Base-by-base conservation (phyloP, 1,139 yeast genomes). In the Suhomyces taliae region DNA sequence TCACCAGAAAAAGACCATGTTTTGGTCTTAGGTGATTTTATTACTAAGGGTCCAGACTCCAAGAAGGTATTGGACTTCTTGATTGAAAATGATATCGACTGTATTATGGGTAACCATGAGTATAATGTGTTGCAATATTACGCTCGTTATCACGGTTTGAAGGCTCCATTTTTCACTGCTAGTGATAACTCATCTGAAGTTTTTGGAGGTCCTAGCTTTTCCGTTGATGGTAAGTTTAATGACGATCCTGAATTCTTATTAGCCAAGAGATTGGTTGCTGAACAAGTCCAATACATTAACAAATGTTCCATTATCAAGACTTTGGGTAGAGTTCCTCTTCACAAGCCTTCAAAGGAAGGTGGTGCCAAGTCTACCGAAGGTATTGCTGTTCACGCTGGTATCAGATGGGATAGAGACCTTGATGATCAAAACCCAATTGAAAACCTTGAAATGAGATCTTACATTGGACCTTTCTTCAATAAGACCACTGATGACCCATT, bases 91-190 rank as follows among this genome's bases (percentile, higher is more conserved):
- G 67, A 78, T 5, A 77, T 87, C 14, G 82, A 81, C 43, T 90
- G 96, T 63, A 82, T 91, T 3, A 69, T 95, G 52, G 98, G 98
- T 0, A 91, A 91, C 69, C 97, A 91, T 64, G 98, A 91, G 62
- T 76, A 83, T 55, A 82, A 80, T 52, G 77, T 85, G 14, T 59
- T 87, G 53, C 74, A 79, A 46, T 67, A 82, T 58, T 87, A 87
- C 58, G 81, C 87, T 1, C 72, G 70, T 41, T 78, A 74, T 57
- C 89, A 83, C 57, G 74, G 79, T 6, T 65, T 84, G 37, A 67
- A 63, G 4, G 56, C 63, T 15, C 79, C 79, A 2, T 45, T 32
- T 27, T 61, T 62, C 37, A 19, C 19, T n/a, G 53, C 41, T 7
- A 36, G 40, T 12, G 49, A 37, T 29, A 47, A 45, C 32, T 24